Percentiles rank a stretch among this genome's conserved stretches.
Evolutionary conservation across 2,329 filamentous ascomycete genomes (phyloP).

Genomic region (Alternaria tenuissima): DNA sequence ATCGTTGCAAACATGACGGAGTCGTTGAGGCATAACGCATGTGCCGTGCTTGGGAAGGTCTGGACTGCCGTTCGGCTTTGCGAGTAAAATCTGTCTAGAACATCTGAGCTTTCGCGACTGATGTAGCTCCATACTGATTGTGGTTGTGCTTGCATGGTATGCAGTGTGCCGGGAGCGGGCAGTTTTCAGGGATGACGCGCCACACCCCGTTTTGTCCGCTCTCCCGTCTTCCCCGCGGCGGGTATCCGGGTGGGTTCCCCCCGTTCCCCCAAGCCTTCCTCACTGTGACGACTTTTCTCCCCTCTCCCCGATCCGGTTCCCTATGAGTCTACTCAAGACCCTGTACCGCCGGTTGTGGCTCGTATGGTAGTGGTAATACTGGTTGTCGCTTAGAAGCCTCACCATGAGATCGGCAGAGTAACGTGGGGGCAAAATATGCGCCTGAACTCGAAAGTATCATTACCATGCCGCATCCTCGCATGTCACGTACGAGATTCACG

Average conservation of each 20-base stretch:
- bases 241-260: neutral
- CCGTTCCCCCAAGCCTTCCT: neutral
- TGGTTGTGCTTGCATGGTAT: conserved; percentile 1
- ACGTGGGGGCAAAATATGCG: neutral
- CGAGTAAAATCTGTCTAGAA: neutral
- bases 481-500: neutral
- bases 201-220: neutral
- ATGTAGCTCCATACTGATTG: neutral
- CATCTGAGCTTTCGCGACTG: neutral
- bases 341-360: neutral
- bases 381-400: neutral
- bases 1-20: no score
- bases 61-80: neutral
- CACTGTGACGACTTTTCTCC: no score
- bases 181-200: neutral
- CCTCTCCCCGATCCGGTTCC: no score
- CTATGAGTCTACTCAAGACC: neutral
- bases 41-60: neutral
- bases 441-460: neutral
- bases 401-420: neutral
- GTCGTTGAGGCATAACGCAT: no score
- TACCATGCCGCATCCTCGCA: conserved; percentile 1
- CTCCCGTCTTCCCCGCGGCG: neutral
- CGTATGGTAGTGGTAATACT: neutral
- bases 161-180: neutral